Evolutionary conservation across 148 eudicot species (phyloP), one percentile per base, ranked within the genome.

Genomic region (Vaccinium macrocarpon): DNA sequence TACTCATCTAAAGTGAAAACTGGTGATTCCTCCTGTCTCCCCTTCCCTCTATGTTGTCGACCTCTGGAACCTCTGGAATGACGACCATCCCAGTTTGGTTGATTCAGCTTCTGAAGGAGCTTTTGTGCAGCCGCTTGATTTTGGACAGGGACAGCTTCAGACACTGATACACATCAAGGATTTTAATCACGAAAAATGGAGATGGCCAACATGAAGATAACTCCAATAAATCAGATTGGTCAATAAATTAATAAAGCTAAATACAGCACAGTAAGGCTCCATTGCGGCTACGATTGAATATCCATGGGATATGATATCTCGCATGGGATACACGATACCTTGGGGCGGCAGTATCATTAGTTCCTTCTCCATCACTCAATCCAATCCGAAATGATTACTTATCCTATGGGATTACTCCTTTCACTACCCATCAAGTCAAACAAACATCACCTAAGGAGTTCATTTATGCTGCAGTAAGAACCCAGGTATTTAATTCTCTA

Each of bases 91-190:
- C 84, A 86, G 23, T 59, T 88, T 75, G 93, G 91, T 78, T 90
- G 88, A 87, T 87, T 92, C 95, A 93, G 89, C 89, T 89, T 96
- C 90, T 92, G 95, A 25, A 92, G 92, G 72, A 96, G 98, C 76
- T 96, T 96, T 75, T 93, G 98, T 79, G 98, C 90, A 89, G 98
- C 98, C 49, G 91, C 98, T 88, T 94, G 98, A 88, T 94, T 95
- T 85, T 94, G 98, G 86, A 94, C 88, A 76, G 98, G 98, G 75
- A 84, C 85, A 50, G 86, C 88, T 83, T 94, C 96, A 64, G 88
- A 94, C 85, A 89, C 98, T 94, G 92, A 50, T 74, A 87, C 52
- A 66, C 25, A 83, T 19, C 80, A 64, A 81, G 55, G 76, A 77
- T 29, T 27, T 38, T 78, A 35, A 80, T 75, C 82, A 82, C 81